A percentile compares a stretch with the other conserved stretches of the same genome.
Evolutionary conservation across 768 basidiomycete species (phyloP).

Genomic region (Russula foetens): DNA sequence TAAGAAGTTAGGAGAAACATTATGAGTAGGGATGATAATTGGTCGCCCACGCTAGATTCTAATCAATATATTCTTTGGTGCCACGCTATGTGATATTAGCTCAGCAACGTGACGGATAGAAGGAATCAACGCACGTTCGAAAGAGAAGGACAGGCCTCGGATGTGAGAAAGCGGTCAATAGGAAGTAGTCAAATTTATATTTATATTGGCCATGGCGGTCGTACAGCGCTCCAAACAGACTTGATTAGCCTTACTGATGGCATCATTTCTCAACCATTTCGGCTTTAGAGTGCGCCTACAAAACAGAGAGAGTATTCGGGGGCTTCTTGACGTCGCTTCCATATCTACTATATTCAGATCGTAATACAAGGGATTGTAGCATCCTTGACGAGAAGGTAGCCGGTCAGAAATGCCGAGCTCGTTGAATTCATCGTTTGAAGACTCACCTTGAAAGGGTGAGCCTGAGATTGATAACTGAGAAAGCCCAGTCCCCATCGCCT

Average conservation of each 20-base stretch:
- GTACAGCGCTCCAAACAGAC: neutral
- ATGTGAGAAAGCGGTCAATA: neutral
- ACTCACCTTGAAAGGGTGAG: too few relatives aligned
- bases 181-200: neutral
- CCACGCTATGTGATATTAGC: slow-evolving; percentile 5
- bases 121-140: slow-evolving; percentile 11
- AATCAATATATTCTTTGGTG: slow-evolving; percentile 15
- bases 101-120: neutral
- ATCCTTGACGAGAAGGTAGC: too few relatives aligned
- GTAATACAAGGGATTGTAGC: too few relatives aligned
- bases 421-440: too few relatives aligned
- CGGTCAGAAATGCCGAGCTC: too few relatives aligned
- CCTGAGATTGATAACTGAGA: too few relatives aligned
- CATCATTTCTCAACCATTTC: too few relatives aligned
- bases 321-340: too few relatives aligned
- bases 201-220: slow-evolving; percentile 6
- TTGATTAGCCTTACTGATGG: neutral
- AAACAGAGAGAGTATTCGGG: too few relatives aligned
- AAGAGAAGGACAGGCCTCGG: neutral
- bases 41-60: slow-evolving; percentile 2
- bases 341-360: too few relatives aligned
- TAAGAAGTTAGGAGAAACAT: neutral
- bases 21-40: neutral
- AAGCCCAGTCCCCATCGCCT: too few relatives aligned
- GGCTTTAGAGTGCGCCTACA: too few relatives aligned